Base-by-base conservation (phyloP, 208 protist genomes). In the Trypanosoma congolense region DNA sequence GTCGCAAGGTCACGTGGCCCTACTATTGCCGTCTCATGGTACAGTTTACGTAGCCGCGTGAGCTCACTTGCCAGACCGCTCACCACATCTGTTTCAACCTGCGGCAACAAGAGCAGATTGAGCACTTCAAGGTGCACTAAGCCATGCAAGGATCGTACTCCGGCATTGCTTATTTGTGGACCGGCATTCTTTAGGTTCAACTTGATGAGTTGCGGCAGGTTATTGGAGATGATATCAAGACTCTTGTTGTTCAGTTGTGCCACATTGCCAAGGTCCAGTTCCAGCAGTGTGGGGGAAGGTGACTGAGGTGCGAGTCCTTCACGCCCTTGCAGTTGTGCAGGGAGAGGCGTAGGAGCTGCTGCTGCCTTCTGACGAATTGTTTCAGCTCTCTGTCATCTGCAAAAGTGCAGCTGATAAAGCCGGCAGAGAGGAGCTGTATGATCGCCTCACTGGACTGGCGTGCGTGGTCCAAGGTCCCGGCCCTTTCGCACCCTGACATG, bases 171-270 rank as follows among this genome's bases (percentile, higher is more conserved):
- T 25, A 73, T 62, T 16, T 19, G 2, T 4, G 21, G 40, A 1
- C 66, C 66, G 8, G 66, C 60, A 25, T 61, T 61, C 25, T 73
- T 73, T 2, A 73, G 60, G 30, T 44, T 73, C 18, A 73, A 26
- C 24, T 58, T 52, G 8, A 63, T 28, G 16, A 73, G 60, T 2
- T 59, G 47, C 22, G 66, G 42, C 8, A 61, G 19, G 4, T 53
- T 41, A 4, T 21, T 53, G 5, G 44, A 42, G 38, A 73, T 50
- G 14, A 28, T 28, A 9, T 56, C 18, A 9, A 73, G 43, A 24
- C 51, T 53, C 19, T 28, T 61, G 9, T 56, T 46, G 9, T 51
- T 61, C 12, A 73, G 53, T 31, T 60, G 62, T 3, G 54, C 66
- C 4, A 49, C 53, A n/a, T 30, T 30, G 6, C 51, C 53, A n/a